Base-by-base conservation (phyloP, 2,329 filamentous ascomycete genomes). In the Cladosporium sp. region DNA sequence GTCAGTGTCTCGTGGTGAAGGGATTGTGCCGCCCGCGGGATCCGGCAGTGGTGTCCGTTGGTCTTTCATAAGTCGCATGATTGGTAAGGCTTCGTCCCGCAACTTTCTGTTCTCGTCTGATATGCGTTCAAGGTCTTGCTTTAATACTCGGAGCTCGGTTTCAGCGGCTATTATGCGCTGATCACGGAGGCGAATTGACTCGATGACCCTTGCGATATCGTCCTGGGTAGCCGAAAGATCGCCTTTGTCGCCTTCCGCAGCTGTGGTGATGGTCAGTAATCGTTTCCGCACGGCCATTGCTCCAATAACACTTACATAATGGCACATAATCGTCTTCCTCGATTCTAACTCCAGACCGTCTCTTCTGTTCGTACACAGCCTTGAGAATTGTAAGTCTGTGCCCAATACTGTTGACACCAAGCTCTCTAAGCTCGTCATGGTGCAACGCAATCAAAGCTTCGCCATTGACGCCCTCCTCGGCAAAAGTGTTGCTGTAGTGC, bases 351-450 rank as follows among this genome's bases (percentile, higher is more conserved):
- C 96, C 93, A 75, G 97, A 93, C 69, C 92, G 92, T 77, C 94
- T 90, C 81, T 99, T 99, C 75, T 95, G 89, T 75, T 98, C 93
- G 80, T 97, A 98, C 64, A 98, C 93, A 73, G 89, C 93, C 81
- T 97, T 98, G 66, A 99, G 85, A 66, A 99, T 96, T 26, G 93
- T 96, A 73, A 99, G 84, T 67, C 95, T 89, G 80, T 99, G 95
- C 49, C 95, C 95, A 57, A 97, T 92, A 80, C 94, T 98, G 69
- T 84, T 83, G 69, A 99, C 91, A 57, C 93, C 93, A 89, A 98
- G 94, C 76, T 96, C 92, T 79, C 96, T 97, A 72, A 99, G 83
- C 76, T 98, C 94, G 65, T 96, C 91, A 76, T 98, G 95, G 69
- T 91, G 90, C 69, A 99, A 82, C 49, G 92, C 92, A 65, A 97